A percentile compares a stretch with the other conserved stretches of the same genome.
Conservation (phyloP, 495 filamentous ascomycete species). For the Hypoxylon rickii region DNA sequence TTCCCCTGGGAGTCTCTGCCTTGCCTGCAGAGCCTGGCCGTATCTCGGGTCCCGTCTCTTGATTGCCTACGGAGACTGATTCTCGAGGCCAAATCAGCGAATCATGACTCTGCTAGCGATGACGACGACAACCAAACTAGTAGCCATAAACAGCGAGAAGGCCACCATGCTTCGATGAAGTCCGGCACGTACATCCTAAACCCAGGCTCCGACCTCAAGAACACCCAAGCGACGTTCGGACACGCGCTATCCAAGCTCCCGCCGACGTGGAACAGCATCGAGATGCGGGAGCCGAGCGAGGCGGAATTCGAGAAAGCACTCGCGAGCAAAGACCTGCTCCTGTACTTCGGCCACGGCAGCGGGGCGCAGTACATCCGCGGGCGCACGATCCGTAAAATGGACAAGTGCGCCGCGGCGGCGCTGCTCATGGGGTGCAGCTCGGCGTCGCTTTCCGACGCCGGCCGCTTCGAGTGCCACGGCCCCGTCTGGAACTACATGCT, state of each 20-base stretch:
- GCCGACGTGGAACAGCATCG: slow-evolving; percentile 65
- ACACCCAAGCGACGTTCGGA: slow-evolving; percentile 78
- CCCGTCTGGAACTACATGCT: slow-evolving; percentile 90
- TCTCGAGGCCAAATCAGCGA: slow-evolving; percentile 37
- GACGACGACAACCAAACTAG: slow-evolving; percentile 12
- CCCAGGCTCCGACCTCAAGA: slow-evolving; percentile 76
- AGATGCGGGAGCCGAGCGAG: slow-evolving; percentile 72
- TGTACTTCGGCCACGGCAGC: slow-evolving; percentile 96
- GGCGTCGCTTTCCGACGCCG: slow-evolving; percentile 74
- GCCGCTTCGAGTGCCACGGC: slow-evolving; percentile 87
- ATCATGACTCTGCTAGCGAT: background rate
- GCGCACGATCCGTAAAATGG: slow-evolving; percentile 74
- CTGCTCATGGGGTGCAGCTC: slow-evolving; percentile 93
- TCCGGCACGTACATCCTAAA: slow-evolving; percentile 88
- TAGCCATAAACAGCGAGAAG: slow-evolving; percentile 34
- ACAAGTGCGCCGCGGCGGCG: slow-evolving; percentile 67
- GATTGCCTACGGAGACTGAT: slow-evolving; percentile 68
- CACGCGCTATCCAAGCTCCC: slow-evolving; percentile 58
- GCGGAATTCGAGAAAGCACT: slow-evolving; percentile 71
- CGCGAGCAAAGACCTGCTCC: slow-evolving; percentile 64
- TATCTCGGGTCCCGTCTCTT: slow-evolving; percentile 84
- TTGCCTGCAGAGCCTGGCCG: slow-evolving; percentile 75
- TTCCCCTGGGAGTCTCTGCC: slow-evolving; percentile 97
- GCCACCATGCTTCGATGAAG: slow-evolving; percentile 59
- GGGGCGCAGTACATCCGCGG: slow-evolving; percentile 92